Conservation (phyloP, 495 filamentous ascomycete species). For the Penicillium bovifimosum region DNA sequence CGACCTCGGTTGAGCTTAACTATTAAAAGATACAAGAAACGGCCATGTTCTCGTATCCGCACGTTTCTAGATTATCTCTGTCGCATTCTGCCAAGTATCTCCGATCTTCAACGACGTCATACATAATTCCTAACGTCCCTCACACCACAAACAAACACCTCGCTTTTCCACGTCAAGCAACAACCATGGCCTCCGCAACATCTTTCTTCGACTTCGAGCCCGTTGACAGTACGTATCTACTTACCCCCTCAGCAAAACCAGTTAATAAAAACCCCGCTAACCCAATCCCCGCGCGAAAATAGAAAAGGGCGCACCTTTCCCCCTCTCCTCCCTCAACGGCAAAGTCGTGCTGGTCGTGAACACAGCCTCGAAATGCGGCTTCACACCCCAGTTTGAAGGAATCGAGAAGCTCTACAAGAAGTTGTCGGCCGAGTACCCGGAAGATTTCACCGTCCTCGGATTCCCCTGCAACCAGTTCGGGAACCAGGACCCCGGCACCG, state of each 20-base stretch:
- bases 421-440: constrained; percentile 58
- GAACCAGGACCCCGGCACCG: constrained; percentile 77
- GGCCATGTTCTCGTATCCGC: neutral
- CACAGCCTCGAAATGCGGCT: constrained; percentile 98
- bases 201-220: constrained; percentile 89
- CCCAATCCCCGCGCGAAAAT: constrained; percentile 14
- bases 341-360: constrained; percentile 96
- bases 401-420: constrained; percentile 88
- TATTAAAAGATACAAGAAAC: neutral
- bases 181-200: constrained; percentile 81
- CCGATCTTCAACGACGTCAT: constrained; percentile 4
- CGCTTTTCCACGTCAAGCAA: constrained; percentile 20
- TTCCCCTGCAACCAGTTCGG: constrained; percentile 99
- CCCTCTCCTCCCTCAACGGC: constrained; percentile 64
- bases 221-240: constrained; percentile 60
- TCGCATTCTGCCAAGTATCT: constrained; percentile 1
- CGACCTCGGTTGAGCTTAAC: neutral
- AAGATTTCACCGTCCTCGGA: constrained; percentile 80
- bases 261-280: neutral
- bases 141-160: neutral
- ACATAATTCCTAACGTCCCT: neutral
- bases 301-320: constrained; percentile 72
- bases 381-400: constrained; percentile 91
- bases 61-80: neutral
- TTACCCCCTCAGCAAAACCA: neutral